phyloP scores from a whole-genome alignment of 768 basidiomycete genomes.

The Coprinopsis sp. region DNA sequence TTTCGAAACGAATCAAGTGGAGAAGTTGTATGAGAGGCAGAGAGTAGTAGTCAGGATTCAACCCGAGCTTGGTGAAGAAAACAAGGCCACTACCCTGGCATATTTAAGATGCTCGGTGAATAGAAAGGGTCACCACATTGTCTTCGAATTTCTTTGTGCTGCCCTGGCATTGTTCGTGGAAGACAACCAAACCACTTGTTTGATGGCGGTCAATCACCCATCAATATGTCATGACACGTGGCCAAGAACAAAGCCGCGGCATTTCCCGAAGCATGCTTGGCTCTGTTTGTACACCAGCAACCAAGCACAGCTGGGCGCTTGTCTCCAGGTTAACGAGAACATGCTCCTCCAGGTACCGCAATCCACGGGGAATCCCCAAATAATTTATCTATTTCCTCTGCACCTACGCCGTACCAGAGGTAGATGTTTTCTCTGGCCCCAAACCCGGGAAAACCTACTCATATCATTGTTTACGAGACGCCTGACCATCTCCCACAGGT shows the following conservation, averaged over 20 bases:
- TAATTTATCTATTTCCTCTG: no score
- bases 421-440: no score
- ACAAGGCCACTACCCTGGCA: background rate
- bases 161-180: slow-evolving; percentile 2
- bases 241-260: background rate
- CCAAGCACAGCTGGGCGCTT: no score
- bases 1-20: background rate
- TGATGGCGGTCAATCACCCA: slow-evolving; percentile 1
- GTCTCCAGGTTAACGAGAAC: no score
- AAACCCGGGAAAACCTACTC: no score
- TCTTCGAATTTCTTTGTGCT: slow-evolving; percentile 1
- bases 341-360: no score
- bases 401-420: no score
- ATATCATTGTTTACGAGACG: no score
- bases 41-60: slow-evolving; percentile 6
- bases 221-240: background rate
- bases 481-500: no score
- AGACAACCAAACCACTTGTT: background rate
- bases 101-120: slow-evolving; percentile 8
- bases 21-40: background rate
- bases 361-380: no score
- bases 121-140: slow-evolving; percentile 6
- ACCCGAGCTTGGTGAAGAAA: slow-evolving; percentile 6
- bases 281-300: background rate
- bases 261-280: background rate